Percentiles rank a stretch among this genome's conserved stretches.
phyloP scores from a whole-genome alignment of 2,329 filamentous ascomycete species.

The Colletotrichum eleusines region DNA sequence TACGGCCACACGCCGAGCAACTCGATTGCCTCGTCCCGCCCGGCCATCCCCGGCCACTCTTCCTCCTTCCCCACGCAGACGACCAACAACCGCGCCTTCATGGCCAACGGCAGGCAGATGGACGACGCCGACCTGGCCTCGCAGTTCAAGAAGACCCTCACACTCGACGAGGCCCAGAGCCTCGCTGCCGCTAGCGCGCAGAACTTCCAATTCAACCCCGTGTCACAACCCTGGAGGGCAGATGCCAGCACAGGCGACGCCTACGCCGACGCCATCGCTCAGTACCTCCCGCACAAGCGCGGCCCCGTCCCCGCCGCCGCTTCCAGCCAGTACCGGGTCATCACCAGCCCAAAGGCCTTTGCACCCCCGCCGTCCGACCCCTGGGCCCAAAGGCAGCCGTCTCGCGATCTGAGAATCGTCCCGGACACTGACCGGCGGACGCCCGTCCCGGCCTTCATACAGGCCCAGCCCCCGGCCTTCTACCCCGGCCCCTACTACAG shows the following conservation, averaged over 20 bases:
- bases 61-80: constrained; percentile 62
- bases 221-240: constrained; percentile 59
- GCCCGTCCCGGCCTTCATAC: constrained; percentile 49
- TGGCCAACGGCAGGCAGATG: constrained; percentile 53
- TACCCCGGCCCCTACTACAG: constrained; percentile 53
- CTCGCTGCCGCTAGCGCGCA: constrained; percentile 47
- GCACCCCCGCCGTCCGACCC: constrained; percentile 50
- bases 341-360: constrained; percentile 43
- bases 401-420: constrained; percentile 50
- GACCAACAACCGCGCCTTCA: constrained; percentile 52
- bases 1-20: constrained; percentile 56
- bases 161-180: constrained; percentile 49
- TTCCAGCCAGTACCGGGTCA: constrained; percentile 48
- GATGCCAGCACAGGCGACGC: constrained; percentile 50
- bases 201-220: constrained; percentile 61
- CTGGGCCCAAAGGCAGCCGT: constrained; percentile 54
- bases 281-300: constrained; percentile 46
- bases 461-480: constrained; percentile 47
- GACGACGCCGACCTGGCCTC: constrained; percentile 53
- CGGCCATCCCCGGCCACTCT: constrained; percentile 57
- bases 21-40: constrained; percentile 62
- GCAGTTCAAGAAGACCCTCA: constrained; percentile 50
- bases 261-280: constrained; percentile 49
- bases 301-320: constrained; percentile 51
- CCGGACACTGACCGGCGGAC: constrained; percentile 55